Percentiles rank a stretch among this genome's conserved stretches.
These are phyloP conservation scores for Collybia mongolica DNA, from an alignment of 768 basidiomycete species.

Conservation along the genomic window DNA sequence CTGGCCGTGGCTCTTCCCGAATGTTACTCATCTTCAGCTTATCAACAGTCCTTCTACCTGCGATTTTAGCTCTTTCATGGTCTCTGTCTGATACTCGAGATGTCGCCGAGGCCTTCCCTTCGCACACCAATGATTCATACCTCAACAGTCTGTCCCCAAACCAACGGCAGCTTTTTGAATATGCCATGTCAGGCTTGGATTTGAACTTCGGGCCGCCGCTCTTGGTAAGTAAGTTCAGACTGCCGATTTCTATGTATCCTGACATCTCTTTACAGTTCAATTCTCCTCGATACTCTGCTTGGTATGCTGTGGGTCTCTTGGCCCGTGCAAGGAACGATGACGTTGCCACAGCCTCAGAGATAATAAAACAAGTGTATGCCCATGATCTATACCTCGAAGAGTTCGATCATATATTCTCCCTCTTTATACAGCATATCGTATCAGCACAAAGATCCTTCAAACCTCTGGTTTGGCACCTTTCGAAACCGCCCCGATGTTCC, in stretches of 20 bases:
- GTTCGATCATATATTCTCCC: not conserved
- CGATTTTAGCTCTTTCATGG: too few species aligned
- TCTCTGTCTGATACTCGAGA: too few species aligned
- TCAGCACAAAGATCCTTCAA: constrained; percentile 23
- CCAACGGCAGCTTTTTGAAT: constrained; percentile 21
- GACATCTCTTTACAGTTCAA: constrained; percentile 15
- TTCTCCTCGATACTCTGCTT: constrained; percentile 27
- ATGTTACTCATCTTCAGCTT: too few species aligned
- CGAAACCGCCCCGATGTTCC: constrained; percentile 14
- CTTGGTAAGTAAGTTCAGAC: constrained; percentile 14
- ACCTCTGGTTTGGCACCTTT: constrained; percentile 27
- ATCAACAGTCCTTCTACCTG: too few species aligned
- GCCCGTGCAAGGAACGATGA: constrained; percentile 24
- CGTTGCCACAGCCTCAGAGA: constrained; percentile 15
- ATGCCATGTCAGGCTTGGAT: constrained; percentile 22
- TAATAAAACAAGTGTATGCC: constrained; percentile 22
- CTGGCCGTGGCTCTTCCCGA: too few species aligned
- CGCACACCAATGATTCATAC: constrained; percentile 9
- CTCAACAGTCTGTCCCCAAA: constrained; percentile 15
- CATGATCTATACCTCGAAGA: not conserved
- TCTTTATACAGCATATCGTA: not conserved
- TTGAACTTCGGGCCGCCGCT: constrained; percentile 22
- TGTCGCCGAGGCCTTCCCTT: too few species aligned
- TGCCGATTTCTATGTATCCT: not conserved
- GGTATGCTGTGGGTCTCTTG: constrained; percentile 27